These are phyloP conservation scores for Boletus tylopilopsis DNA, from an alignment of 768 basidiomycete species.

Conservation along the genomic window DNA sequence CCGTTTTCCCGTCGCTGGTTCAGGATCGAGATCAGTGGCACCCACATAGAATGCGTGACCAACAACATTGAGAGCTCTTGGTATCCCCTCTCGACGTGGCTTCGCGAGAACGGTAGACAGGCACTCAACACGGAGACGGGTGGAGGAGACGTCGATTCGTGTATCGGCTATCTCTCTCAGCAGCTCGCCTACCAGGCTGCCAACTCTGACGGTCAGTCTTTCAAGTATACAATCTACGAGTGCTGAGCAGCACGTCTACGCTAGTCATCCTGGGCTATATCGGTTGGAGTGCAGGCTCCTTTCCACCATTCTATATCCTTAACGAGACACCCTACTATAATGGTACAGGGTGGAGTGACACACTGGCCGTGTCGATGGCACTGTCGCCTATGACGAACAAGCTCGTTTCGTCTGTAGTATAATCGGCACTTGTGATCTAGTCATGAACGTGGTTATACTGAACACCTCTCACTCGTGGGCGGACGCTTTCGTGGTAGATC, in stretches of 20 bases:
- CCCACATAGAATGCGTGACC: neutral
- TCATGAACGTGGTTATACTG: too few relatives aligned
- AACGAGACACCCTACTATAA: slow-evolving; percentile 6
- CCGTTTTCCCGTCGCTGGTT: too few relatives aligned
- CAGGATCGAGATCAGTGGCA: too few relatives aligned
- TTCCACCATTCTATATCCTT: slow-evolving; percentile 4
- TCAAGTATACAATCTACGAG: too few relatives aligned
- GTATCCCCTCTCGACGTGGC: slow-evolving; percentile 43
- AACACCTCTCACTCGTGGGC: too few relatives aligned
- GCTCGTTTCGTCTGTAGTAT: too few relatives aligned
- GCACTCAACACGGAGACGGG: slow-evolving; percentile 59
- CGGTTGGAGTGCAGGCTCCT: slow-evolving; percentile 11
- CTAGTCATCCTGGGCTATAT: slow-evolving; percentile 11
- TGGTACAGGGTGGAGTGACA: slow-evolving; percentile 3
- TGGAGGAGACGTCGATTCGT: slow-evolving; percentile 48
- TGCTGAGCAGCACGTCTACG: neutral
- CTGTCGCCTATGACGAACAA: too few relatives aligned
- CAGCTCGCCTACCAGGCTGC: slow-evolving; percentile 7
- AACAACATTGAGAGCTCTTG: slow-evolving; percentile 28
- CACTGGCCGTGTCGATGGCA: too few relatives aligned
- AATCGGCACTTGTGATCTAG: too few relatives aligned
- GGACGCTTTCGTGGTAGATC: too few relatives aligned
- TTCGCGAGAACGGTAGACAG: slow-evolving; percentile 45
- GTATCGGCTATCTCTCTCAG: slow-evolving; percentile 31
- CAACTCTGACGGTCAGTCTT: slow-evolving; percentile 16